Evolutionary conservation across 2,329 filamentous ascomycete species (phyloP), one percentile per base, ranked within the genome.

Genomic region (Colletotrichum scovillei): DNA sequence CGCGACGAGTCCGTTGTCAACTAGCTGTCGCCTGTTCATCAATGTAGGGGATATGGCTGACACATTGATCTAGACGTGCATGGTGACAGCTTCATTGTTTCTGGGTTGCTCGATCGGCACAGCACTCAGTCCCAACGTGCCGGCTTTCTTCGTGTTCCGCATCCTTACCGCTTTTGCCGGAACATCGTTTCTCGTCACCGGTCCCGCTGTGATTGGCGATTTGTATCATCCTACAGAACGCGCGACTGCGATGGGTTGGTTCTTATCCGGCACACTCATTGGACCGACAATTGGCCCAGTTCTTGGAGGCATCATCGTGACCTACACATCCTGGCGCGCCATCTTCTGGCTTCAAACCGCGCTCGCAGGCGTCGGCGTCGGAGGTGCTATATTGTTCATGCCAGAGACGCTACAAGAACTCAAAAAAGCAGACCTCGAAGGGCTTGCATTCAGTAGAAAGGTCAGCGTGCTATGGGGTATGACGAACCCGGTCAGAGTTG

Each of bases 341-440:
- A 92, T 94, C 73, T 94, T 93, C 82, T 94, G 91, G 90, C 84
- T 94, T 0, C 91, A 94, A 76, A 87, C 90, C 0, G 92, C 88
- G 0, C 85, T 94, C 1, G 88, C 89, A 0, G 91, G 87, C 2
- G 80, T 87, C 0, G 90, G 89, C 2, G 84, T 87, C 0, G 22
- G 89, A 0, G 84, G 90, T 3, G 87, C 91, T 42, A 83, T 90
- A 66, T 86, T 92, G 75, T 82, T 93, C 49, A 86, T 94, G 38
- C 92, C 92, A 0, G 92, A 94, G 78, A 94, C 92, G 0, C 91
- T 93, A 63, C 88, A 91, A 71, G 87, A 89, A 74, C 90, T 88
- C 78, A 89, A 89, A 69, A 89, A 89, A 26, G 84, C 88, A 7
- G 92, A 94, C 46, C 85, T 95, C 1, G 85, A 12, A 89, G 89